phyloP scores from a whole-genome alignment of 139 green algal species.

The Mesostigma viride region DNA sequence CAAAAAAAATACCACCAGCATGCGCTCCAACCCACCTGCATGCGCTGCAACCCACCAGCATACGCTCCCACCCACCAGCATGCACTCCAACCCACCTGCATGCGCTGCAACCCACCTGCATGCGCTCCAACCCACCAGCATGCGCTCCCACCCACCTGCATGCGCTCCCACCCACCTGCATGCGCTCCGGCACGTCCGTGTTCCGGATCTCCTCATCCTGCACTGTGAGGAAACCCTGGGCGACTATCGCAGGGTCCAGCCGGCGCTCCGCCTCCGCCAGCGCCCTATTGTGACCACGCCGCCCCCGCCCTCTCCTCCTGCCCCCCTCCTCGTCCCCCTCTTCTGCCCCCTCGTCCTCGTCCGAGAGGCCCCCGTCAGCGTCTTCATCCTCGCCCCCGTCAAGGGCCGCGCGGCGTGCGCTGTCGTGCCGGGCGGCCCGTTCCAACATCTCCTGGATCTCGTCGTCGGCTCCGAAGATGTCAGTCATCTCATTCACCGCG shows the following conservation, averaged over 20 bases:
- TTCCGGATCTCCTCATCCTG: constrained; percentile 60
- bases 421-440: not conserved
- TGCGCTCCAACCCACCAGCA: no score
- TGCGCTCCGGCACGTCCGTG: constrained; percentile 66
- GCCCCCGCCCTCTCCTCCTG: no score
- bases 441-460: constrained; percentile 17
- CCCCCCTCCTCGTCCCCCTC: constrained; percentile 40
- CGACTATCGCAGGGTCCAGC: constrained; percentile 66
- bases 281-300: no score
- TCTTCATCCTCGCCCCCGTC: constrained; percentile 30
- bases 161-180: no score
- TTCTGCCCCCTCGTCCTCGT: constrained; percentile 25
- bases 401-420: not conserved
- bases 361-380: constrained; percentile 20
- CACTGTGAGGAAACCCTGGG: constrained; percentile 52
- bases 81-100: no score
- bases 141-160: no score
- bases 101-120: no score
- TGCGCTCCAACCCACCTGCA: no score
- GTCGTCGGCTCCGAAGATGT: constrained; percentile 67
- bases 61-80: no score
- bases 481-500: constrained; percentile 54
- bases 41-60: no score
- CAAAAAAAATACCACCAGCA: no score
- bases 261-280: constrained; percentile 37